phyloP scores from a whole-genome alignment of 257 asterid genomes.

The Echites panduratus region DNA sequence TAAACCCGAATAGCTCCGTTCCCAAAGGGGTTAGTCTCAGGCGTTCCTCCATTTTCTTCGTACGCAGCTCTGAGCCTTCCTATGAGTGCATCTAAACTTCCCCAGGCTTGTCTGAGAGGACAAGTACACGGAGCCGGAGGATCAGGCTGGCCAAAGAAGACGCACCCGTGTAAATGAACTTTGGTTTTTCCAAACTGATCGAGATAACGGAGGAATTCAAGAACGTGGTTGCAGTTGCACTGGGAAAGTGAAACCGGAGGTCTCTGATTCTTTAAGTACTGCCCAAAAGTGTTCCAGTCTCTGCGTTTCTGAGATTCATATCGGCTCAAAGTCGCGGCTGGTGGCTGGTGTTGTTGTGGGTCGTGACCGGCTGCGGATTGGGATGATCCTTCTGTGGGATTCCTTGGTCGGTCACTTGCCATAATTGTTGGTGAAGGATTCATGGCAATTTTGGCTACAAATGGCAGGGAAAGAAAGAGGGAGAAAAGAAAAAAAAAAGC shows the following conservation, averaged over 20 bases:
- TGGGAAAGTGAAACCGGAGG: conserved; percentile 63
- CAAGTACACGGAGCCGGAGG: conserved; percentile 94
- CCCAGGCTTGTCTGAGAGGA: conserved; percentile 95
- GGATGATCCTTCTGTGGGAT: conserved; percentile 34
- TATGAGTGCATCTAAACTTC: conserved; percentile 86
- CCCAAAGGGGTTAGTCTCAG: conserved; percentile 71
- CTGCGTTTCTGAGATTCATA: conserved; percentile 82
- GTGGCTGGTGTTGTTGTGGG: conserved; percentile 23
- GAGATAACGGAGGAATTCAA: conserved; percentile 73
- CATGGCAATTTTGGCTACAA: conserved; percentile 36
- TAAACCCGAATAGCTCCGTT: conserved; percentile 72
- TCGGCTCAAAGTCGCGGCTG: conserved; percentile 49
- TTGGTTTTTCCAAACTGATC: conserved; percentile 92
- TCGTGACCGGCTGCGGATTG: conserved; percentile 21
- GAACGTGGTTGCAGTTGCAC: conserved; percentile 74
- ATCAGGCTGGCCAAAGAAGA: conserved; percentile 84
- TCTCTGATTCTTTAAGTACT: conserved; percentile 67
- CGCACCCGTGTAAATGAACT: conserved; percentile 75
- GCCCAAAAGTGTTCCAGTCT: conserved; percentile 95
- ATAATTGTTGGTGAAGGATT: conserved; percentile 31
- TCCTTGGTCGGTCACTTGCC: conserved; percentile 17
- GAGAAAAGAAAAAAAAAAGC: conserved; percentile 22
- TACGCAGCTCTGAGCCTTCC: conserved; percentile 91
- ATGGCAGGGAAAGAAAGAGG: conserved; percentile 1
- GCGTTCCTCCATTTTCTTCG: conserved; percentile 86